phyloP scores from a whole-genome alignment of 2,329 filamentous ascomycete genomes.

The Dothideomycetidae sp. region DNA sequence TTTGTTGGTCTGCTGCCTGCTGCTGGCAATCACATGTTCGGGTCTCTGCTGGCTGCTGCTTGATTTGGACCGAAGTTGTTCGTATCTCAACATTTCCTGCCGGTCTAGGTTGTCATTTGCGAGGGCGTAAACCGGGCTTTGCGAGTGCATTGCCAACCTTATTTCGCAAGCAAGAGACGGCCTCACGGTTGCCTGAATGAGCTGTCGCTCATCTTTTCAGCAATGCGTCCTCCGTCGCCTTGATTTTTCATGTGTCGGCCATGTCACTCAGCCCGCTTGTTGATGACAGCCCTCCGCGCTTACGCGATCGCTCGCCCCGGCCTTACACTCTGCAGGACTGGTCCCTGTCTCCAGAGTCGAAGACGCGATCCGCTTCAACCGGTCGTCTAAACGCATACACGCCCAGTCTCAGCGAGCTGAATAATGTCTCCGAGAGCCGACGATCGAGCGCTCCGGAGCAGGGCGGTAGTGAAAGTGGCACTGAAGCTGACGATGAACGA shows the following conservation, averaged over 20 bases:
- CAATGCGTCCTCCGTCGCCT: background rate
- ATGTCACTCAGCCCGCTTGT: background rate
- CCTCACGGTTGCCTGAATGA: background rate
- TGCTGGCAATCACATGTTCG: too few relatives aligned
- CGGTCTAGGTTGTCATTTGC: too few relatives aligned
- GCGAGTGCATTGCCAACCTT: background rate
- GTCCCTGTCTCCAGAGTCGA: background rate
- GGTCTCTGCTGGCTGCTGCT: too few relatives aligned
- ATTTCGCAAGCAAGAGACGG: background rate
- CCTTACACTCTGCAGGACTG: slow-evolving; percentile 7
- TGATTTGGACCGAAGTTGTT: too few relatives aligned
- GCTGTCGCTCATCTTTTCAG: background rate
- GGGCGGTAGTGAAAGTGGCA: slow-evolving; percentile 64
- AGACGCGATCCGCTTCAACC: slow-evolving; percentile 3
- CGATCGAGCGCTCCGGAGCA: slow-evolving; percentile 7
- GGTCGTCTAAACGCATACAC: background rate
- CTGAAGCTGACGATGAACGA: slow-evolving; percentile 89
- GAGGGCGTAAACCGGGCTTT: too few relatives aligned
- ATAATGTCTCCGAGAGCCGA: slow-evolving; percentile 1
- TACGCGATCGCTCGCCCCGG: slow-evolving; percentile 8
- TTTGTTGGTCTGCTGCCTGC: too few relatives aligned
- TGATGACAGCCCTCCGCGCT: slow-evolving; percentile 3
- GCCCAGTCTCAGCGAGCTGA: background rate
- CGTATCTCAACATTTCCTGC: too few relatives aligned
- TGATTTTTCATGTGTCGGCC: background rate